A percentile compares a stretch with the other conserved stretches of the same genome.
Evolutionary conservation across 768 basidiomycete genomes (phyloP).

Genomic region (Serendipita indica): DNA sequence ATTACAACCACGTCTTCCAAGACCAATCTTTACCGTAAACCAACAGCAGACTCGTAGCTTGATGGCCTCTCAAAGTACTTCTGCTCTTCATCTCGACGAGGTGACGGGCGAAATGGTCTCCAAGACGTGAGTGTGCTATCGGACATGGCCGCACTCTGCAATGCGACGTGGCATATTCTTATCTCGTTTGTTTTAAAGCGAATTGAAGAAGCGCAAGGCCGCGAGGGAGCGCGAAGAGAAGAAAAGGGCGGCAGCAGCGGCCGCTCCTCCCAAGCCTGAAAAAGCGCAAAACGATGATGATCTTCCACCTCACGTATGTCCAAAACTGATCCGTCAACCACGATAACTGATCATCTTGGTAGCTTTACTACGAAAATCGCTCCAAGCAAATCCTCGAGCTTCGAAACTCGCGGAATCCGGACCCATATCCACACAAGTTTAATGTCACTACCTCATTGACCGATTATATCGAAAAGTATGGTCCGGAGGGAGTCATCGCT

Average conservation of each 20-base stretch:
- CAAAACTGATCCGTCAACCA: background rate
- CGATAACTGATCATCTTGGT: background rate
- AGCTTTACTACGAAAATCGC: conserved; percentile 97
- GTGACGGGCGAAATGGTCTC: conserved; percentile 94
- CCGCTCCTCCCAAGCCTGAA: conserved; percentile 22
- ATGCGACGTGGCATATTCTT: conserved; percentile 18
- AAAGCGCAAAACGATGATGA: conserved; percentile 50
- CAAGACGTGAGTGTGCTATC: conserved; percentile 55
- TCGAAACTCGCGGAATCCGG: conserved; percentile 68
- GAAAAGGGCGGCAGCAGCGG: conserved; percentile 24
- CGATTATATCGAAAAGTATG: conserved; percentile 59
- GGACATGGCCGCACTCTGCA: conserved; percentile 13
- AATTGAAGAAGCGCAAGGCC: conserved; percentile 55
- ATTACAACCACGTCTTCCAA: background rate
- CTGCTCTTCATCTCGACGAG: conserved; percentile 50
- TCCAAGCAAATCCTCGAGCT: conserved; percentile 77
- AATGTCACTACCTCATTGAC: conserved; percentile 66
- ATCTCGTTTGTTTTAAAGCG: conserved; percentile 15
- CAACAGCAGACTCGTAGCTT: background rate
- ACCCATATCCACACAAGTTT: conserved; percentile 99
- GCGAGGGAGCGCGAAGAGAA: conserved; percentile 34
- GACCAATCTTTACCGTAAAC: background rate
- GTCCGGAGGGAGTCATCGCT: conserved; percentile 51
- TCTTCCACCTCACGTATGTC: conserved; percentile 76
- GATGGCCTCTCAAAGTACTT: conserved; percentile 2